Conservation (phyloP, 331 rosid species). For the Malus hybrid region DNA sequence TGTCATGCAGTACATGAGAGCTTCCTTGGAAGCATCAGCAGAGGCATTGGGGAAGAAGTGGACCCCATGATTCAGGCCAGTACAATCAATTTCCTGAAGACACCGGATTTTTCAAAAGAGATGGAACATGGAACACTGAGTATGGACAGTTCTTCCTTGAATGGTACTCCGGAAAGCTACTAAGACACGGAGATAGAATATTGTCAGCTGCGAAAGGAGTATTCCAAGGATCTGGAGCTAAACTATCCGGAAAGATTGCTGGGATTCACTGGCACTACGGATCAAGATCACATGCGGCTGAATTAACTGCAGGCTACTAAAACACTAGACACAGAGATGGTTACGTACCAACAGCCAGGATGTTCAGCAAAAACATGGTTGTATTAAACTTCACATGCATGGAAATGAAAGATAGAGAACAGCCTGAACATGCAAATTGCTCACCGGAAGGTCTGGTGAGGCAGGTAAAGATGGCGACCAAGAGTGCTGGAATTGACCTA, state of each 20-base stretch:
- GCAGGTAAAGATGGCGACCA: slow-evolving; percentile 66
- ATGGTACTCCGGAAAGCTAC: slow-evolving; percentile 72
- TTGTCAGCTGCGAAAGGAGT: slow-evolving; percentile 58
- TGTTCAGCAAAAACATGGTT: slow-evolving; percentile 56
- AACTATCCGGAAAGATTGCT: slow-evolving; percentile 73
- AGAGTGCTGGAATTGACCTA: slow-evolving; percentile 46
- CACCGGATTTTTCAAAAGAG: slow-evolving; percentile 62
- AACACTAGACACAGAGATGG: slow-evolving; percentile 68
- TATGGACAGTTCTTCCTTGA: slow-evolving; percentile 77
- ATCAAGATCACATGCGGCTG: slow-evolving; percentile 78
- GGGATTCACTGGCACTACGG: slow-evolving; percentile 93
- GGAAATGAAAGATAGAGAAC: slow-evolving; percentile 85
- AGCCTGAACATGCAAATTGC: slow-evolving; percentile 59
- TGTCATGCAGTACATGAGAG: slow-evolving; percentile 68
- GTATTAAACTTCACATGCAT: slow-evolving; percentile 86
- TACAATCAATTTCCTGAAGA: slow-evolving; percentile 83
- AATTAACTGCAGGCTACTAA: slow-evolving; percentile 81
- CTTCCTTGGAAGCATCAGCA: slow-evolving; percentile 76
- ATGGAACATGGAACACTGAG: slow-evolving; percentile 74
- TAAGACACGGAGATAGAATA: slow-evolving; percentile 69
- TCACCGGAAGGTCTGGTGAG: slow-evolving; percentile 80
- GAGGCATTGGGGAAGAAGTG: slow-evolving; percentile 70
- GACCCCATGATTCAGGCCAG: slow-evolving; percentile 77
- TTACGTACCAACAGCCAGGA: slow-evolving; percentile 54
- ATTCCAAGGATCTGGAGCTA: slow-evolving; percentile 57